phyloP scores from a whole-genome alignment of 805 yeast genomes.

The Candida railenensis region DNA sequence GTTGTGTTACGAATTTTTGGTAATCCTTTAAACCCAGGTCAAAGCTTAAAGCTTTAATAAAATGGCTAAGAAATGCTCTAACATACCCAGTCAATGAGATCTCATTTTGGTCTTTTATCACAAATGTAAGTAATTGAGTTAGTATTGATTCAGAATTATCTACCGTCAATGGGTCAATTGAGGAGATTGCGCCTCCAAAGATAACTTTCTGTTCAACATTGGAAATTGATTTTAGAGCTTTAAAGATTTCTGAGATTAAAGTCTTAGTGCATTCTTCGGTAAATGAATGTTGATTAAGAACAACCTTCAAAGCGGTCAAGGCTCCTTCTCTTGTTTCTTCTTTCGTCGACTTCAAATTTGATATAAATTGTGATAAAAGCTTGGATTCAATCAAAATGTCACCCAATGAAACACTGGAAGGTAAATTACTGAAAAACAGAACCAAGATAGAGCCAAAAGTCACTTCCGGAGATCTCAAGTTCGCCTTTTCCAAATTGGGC shows the following conservation, averaged over 20 bases:
- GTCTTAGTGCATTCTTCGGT: conserved; percentile 22
- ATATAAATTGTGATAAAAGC: conserved; percentile 48
- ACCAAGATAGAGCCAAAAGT: conserved; percentile 58
- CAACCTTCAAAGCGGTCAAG: conserved; percentile 26
- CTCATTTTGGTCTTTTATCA: conserved; percentile 78
- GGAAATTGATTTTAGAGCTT: conserved; percentile 54
- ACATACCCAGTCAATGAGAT: conserved; percentile 50
- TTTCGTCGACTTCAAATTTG: conserved; percentile 69
- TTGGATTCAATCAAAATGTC: conserved; percentile 35
- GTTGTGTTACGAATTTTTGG: conserved; percentile 15
- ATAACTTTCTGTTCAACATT: conserved; percentile 65
- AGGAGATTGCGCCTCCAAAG: conserved; percentile 44
- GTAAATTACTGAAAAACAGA: conserved; percentile 37
- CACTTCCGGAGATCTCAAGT: conserved; percentile 75
- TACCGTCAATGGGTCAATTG: conserved; percentile 21
- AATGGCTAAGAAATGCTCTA: conserved; percentile 48
- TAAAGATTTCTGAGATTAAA: conserved; percentile 53
- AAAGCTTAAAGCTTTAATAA: conserved; percentile 16
- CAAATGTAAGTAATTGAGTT: conserved; percentile 46
- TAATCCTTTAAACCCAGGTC: conserved; percentile 9
- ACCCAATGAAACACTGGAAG: conserved; percentile 38
- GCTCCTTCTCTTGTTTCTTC: conserved; percentile 58
- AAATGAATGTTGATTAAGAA: conserved; percentile 17
- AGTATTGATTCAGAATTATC: conserved; percentile 36
- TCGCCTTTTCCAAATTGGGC: conserved; percentile 70